phyloP scores from a whole-genome alignment of 2,329 filamentous ascomycete genomes.

The Diaporthe citrichinensis region DNA sequence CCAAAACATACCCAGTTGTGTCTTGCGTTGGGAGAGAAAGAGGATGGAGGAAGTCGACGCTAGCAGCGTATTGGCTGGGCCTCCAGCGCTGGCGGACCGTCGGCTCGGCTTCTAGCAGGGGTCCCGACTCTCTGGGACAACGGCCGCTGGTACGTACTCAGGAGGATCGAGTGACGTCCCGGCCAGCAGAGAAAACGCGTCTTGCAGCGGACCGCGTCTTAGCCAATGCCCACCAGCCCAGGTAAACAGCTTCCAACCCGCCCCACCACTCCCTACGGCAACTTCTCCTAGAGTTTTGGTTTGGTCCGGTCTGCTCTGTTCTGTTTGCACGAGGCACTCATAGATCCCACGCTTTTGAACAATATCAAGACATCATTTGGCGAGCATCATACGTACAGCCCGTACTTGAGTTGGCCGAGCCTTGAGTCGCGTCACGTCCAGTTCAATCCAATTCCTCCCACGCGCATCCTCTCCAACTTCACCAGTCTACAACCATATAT shows the following conservation, averaged over 20 bases:
- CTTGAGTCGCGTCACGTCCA: conserved; percentile 37
- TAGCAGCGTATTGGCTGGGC: neutral
- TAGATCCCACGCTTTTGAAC: conserved; percentile 3
- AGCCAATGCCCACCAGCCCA: conserved; percentile 9
- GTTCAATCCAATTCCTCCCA: conserved; percentile 36
- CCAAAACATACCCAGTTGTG: neutral
- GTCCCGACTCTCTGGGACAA: conserved; percentile 7
- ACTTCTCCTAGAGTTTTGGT: neutral
- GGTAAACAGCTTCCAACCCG: conserved; percentile 21
- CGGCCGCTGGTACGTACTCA: conserved; percentile 14
- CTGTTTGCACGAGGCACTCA: conserved; percentile 11
- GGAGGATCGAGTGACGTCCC: conserved; percentile 21
- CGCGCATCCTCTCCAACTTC: conserved; percentile 19
- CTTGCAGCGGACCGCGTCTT: conserved; percentile 25
- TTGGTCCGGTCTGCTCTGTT: neutral
- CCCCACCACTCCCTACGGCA: conserved; percentile 8
- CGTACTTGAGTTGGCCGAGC: neutral
- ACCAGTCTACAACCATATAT: neutral
- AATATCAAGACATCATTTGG: conserved; percentile 31
- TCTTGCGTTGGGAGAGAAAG: neutral
- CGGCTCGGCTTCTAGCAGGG: conserved; percentile 17
- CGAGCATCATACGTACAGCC: conserved; percentile 30
- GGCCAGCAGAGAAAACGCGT: conserved; percentile 24
- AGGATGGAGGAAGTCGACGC: neutral
- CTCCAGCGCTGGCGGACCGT: neutral